Evolutionary conservation across 129 eudicot genomes (phyloP), one percentile per base, ranked within the genome.

Genomic region (Ambrosia trifida): DNA sequence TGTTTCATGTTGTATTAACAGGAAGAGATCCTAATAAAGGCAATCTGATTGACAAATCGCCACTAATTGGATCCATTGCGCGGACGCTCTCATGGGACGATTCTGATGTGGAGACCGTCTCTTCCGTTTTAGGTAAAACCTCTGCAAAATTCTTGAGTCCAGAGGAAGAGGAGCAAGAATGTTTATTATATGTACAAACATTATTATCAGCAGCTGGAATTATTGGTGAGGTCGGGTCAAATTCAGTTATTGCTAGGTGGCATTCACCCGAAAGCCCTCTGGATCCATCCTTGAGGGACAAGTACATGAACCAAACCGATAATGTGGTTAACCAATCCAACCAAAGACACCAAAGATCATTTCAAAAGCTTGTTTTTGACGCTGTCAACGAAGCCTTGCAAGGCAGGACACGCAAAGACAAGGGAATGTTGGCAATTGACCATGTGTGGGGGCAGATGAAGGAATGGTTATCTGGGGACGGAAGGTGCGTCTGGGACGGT

Each of bases 81-180:
- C 96, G 99, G 57, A 90, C 99, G 67, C 85, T 95, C 64, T 84
- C 99, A 70, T 84, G 89, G 88, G 94, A 86, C 12, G 94, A 90
- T 56, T 50, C 83, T 47, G 80, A 78, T 56, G 47, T 76, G 62
- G 88, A 82, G 35, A 63, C 91, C 11, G 73, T 84, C 43, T 73
- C 85, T 13, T 74, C 80, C 16, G 63, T 63, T 63, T 71, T 84
- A 0, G 12, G 24, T 17, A 75, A 72, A 65, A 68, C 86, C 76
- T 80, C 81, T 28, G 72, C 50, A 43, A 33, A 69, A 24, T 65
- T 77, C 38, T 46, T 50, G 69, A 78, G 75, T 61, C 76, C 79
- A 7, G 83, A 82, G 70, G 91, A 84, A 72, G 93, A 82, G 44
- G 90, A 84, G 52, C 82, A 57, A 57, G 97, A 84, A 70, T 87